A percentile compares a stretch with the other conserved stretches of the same genome.
Conservation (phyloP, 75 land plant genomes). For the Azolla pinnata region DNA sequence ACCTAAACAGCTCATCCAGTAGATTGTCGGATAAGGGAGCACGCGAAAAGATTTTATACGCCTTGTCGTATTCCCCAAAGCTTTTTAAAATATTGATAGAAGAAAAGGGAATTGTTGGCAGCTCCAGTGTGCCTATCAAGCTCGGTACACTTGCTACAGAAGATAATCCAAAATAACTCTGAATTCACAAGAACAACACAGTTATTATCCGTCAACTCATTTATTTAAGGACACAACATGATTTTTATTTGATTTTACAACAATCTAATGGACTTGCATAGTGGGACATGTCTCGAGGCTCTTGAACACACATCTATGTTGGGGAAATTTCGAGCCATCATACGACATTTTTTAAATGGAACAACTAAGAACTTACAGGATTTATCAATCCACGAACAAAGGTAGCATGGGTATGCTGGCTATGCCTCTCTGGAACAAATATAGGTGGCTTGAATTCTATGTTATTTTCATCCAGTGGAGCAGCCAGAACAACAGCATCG, state of each 20-base stretch:
- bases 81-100: slow-evolving; percentile 53
- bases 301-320: not conserved
- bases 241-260: too few species aligned
- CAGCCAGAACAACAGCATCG: slow-evolving; percentile 67
- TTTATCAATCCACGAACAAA: slow-evolving; percentile 81
- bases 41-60: slow-evolving; percentile 83
- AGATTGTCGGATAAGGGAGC: slow-evolving; percentile 45
- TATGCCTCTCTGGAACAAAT: slow-evolving; percentile 45
- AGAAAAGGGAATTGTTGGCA: slow-evolving; percentile 56
- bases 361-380: slow-evolving; percentile 47
- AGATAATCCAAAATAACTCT: slow-evolving; percentile 69
- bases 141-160: slow-evolving; percentile 46
- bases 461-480: slow-evolving; percentile 74
- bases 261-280: too few species aligned
- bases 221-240: not conserved
- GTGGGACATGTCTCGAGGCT: too few species aligned
- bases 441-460: slow-evolving; percentile 60
- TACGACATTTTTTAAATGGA: too few species aligned
- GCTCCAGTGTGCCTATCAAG: slow-evolving; percentile 69
- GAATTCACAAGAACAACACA: too few species aligned
- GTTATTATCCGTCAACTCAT: not conserved
- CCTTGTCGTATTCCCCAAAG: slow-evolving; percentile 45
- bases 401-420: slow-evolving; percentile 81
- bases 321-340: not conserved
- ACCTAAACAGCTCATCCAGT: slow-evolving; percentile 79